Base-by-base conservation (phyloP, 1,284 basidiomycete genomes). In the Exobasidium rhododendri region DNA sequence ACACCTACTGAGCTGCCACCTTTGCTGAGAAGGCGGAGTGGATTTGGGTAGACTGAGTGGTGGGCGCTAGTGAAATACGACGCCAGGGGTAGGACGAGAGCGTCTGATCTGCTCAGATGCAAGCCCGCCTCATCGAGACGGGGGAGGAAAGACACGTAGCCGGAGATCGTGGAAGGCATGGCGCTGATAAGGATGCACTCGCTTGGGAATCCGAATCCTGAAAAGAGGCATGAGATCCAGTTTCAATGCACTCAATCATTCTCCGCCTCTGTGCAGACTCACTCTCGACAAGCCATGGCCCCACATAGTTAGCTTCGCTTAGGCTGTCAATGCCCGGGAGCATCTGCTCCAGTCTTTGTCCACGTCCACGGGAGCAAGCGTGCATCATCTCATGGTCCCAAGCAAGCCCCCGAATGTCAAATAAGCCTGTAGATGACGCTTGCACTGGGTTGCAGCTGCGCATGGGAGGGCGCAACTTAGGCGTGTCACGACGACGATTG, bases 101-200 rank as follows among this genome's bases (percentile, higher is more conserved):
- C 10, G 26, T 57, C 56, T 22, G 28, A n/a, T 7, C 22, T 24
- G 44, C 56, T 26, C n/a, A 57, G 32, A 3, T 57, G 3, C 10
- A 57, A 14, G 14, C 56, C 56, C 13, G 50, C 35, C 17, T 57
- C 56, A 20, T 43, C 35, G 5, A 26, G 29, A 14, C 24, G 22
- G 28, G 58, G 29, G 7, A 54, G 22, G 43, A 30, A 22, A 40
- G 58, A 54, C 26, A 31, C 1, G 50, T 57, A 57, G 29, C 17
- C 22, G 13, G 58, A n/a, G n/a, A 55, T 26, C n/a, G 29, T 14
- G 14, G 58, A 52, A 6, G 58, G 50, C 13, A 59, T 2, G 22
- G 54, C 24, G 29, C 50, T 20, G 14, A 31, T 59, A 11, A 52
- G 26, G 24, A 57, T 17, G 50, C 29, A 53, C 7, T 40, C 35